Percentiles rank a stretch among this genome's conserved stretches.
Evolutionary conservation across 257 asterid species (phyloP).

Genomic region (Nicotiana attenuata): DNA sequence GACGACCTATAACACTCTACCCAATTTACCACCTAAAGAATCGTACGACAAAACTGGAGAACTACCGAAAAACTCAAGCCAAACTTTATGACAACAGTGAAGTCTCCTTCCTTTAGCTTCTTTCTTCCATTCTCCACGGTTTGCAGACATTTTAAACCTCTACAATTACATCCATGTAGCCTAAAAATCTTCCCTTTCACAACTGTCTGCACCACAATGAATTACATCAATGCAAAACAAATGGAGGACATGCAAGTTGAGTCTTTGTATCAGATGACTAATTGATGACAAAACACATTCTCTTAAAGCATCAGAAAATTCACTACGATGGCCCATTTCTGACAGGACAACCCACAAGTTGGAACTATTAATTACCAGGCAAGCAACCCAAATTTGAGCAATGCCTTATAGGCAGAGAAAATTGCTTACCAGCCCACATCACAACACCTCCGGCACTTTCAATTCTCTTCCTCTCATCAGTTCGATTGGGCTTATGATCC

Average conservation of each 20-base stretch:
- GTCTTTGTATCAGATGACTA: background rate
- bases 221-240: background rate
- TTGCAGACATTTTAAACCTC: background rate
- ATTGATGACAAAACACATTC: background rate
- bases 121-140: background rate
- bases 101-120: background rate
- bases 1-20: background rate
- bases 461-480: slow-evolving; percentile 94
- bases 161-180: background rate
- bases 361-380: background rate
- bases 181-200: background rate
- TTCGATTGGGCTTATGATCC: slow-evolving; percentile 96
- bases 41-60: background rate
- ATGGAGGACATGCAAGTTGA: background rate
- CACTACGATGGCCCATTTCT: background rate
- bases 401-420: slow-evolving; percentile 3
- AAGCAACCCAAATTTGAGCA: slow-evolving; percentile 5
- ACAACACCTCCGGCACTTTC: slow-evolving; percentile 98
- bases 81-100: background rate
- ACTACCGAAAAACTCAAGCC: background rate
- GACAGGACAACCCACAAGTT: background rate
- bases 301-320: background rate
- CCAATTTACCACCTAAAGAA: background rate
- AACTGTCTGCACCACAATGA: background rate
- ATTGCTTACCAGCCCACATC: slow-evolving; percentile 94